A percentile compares a stretch with the other conserved stretches of the same genome.
Evolutionary conservation across 2,329 filamentous ascomycete genomes (phyloP).

Genomic region (Exophiala bonariae): DNA sequence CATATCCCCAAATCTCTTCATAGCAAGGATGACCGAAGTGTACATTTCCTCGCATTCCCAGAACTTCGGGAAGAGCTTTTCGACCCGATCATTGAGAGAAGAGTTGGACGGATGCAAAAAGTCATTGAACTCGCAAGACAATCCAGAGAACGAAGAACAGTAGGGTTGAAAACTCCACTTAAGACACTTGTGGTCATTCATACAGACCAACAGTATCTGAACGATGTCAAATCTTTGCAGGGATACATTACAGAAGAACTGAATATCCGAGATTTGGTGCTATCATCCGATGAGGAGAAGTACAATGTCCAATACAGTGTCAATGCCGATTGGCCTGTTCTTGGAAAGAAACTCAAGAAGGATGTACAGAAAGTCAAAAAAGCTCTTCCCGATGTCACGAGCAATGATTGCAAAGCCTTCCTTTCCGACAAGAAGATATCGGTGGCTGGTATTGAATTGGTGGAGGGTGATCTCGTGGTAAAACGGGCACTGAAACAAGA

Average conservation of each 20-base stretch:
- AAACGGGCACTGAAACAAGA: conserved; percentile 76
- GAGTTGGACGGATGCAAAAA: conserved; percentile 87
- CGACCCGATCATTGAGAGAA: conserved; percentile 79
- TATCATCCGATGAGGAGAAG: conserved; percentile 82
- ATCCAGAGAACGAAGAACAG: conserved; percentile 78
- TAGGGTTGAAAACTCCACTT: conserved; percentile 86
- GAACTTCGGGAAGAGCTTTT: conserved; percentile 87
- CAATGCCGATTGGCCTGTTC: conserved; percentile 84
- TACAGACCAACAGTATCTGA: conserved; percentile 75
- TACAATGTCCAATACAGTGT: conserved; percentile 93
- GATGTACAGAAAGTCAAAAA: conserved; percentile 90
- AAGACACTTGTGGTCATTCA: conserved; percentile 90
- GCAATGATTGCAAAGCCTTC: conserved; percentile 78
- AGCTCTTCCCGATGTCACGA: conserved; percentile 75
- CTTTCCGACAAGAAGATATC: conserved; percentile 70
- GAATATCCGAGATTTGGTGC: conserved; percentile 80
- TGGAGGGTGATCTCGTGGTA: conserved; percentile 79
- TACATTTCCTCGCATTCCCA: conserved; percentile 91
- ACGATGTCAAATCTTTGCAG: conserved; percentile 82
- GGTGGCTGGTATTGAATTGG: conserved; percentile 82
- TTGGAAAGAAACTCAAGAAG: conserved; percentile 97
- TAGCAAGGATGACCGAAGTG: conserved; percentile 74
- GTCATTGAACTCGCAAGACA: conserved; percentile 90
- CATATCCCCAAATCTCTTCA: conserved; percentile 73
- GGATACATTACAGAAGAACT: conserved; percentile 90